Conservation (phyloP, 139 green algal species). For the Chlorella sp. region DNA sequence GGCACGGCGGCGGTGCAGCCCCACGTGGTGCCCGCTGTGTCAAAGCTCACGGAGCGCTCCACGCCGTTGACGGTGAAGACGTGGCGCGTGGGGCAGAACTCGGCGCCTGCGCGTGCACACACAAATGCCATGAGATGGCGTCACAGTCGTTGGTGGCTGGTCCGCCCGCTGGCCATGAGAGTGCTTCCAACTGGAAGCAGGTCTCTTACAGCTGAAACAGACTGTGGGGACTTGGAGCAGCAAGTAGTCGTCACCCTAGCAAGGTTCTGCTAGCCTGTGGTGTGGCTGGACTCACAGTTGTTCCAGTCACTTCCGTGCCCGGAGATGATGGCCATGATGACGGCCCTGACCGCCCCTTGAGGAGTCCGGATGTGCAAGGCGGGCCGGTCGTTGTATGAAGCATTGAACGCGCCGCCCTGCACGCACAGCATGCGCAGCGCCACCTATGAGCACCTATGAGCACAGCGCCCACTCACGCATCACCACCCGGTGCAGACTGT, state of each 20-base stretch:
- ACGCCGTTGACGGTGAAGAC: constrained; percentile 36
- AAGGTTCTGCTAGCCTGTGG: no score
- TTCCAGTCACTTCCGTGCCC: constrained; percentile 39
- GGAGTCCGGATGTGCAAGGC: constrained; percentile 24
- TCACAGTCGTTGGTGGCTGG: not conserved
- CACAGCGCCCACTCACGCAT: not conserved
- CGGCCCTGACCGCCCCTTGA: not conserved
- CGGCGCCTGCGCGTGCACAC: constrained; percentile 12
- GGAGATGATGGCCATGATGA: constrained; percentile 37
- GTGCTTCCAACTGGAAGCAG: not conserved
- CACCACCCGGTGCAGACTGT: not conserved
- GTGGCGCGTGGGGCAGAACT: constrained; percentile 48
- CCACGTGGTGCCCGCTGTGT: constrained; percentile 30
- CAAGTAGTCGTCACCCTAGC: not conserved
- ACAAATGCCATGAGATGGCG: not conserved
- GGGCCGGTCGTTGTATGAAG: constrained; percentile 22
- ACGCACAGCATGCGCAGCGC: not conserved
- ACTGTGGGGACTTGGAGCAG: not conserved
- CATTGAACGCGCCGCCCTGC: constrained; percentile 11
- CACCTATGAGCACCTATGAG: not conserved
- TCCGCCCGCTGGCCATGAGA: not conserved
- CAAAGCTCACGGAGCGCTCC: constrained; percentile 19
- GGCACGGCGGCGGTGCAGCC: constrained; percentile 43
- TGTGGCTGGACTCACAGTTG: constrained; percentile 26
- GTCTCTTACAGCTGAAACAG: not conserved